Percentiles rank a stretch among this genome's conserved stretches.
phyloP scores from a whole-genome alignment of 2,329 filamentous ascomycete species.

The Cladobotryum mycophilum region DNA sequence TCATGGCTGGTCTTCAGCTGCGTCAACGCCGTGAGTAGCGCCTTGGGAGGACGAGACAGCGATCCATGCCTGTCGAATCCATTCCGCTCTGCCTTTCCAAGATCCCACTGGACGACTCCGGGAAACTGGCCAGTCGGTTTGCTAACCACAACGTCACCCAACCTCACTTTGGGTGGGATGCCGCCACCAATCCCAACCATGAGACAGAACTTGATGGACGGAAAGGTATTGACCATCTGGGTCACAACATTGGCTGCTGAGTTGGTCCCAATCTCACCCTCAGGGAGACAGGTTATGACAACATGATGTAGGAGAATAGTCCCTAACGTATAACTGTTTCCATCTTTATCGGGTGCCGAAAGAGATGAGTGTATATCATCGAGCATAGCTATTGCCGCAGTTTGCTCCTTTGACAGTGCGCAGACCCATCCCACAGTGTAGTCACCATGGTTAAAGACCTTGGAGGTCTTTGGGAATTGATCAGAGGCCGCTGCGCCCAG shows the following conservation, averaged over 20 bases:
- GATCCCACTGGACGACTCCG: not conserved
- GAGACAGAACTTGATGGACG: not conserved
- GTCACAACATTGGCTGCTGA: not conserved
- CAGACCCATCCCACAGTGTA: not conserved
- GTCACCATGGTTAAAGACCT: no score
- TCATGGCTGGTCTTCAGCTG: no score
- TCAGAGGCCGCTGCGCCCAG: no score
- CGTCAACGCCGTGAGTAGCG: no score
- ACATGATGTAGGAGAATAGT: not conserved
- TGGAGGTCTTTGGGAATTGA: no score
- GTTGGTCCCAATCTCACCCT: not conserved
- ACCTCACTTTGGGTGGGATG: not conserved
- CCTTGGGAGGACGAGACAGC: no score
- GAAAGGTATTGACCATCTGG: not conserved
- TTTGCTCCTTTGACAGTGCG: not conserved
- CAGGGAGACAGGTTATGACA: not conserved
- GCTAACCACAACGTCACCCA: not conserved
- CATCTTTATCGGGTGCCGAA: not conserved
- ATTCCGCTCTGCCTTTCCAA: not conserved
- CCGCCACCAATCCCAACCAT: slow-evolving; percentile 1
- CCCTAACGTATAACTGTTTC: not conserved
- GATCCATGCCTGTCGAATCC: no score
- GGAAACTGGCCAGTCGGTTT: not conserved
- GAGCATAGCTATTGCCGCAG: not conserved
- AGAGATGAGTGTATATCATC: not conserved